Percentiles rank a stretch among this genome's conserved stretches.
phyloP scores from a whole-genome alignment of 2,329 filamentous ascomycete species.

The Kalaharituber pfeilii region DNA sequence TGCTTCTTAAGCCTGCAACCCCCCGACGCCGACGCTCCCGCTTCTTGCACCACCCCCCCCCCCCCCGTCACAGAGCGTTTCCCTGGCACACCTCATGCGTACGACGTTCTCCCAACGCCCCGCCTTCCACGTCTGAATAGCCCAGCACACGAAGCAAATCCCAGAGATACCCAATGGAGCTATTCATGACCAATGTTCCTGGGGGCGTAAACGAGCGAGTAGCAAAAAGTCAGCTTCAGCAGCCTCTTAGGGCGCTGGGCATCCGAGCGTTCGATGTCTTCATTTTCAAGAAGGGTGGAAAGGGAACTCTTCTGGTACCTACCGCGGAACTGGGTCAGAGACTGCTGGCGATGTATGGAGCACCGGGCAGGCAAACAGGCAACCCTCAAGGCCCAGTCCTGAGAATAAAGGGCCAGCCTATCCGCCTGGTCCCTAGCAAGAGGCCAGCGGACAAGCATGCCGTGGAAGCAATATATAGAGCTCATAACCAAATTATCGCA shows the following conservation, averaged over 20 bases:
- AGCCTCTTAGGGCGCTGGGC: conserved; percentile 3
- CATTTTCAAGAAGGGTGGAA: not conserved
- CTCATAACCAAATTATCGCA: conserved; percentile 22
- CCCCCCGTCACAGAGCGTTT: too few relatives aligned
- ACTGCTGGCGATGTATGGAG: conserved; percentile 10
- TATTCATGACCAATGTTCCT: conserved; percentile 13
- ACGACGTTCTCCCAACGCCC: too few relatives aligned
- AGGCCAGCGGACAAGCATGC: conserved; percentile 26
- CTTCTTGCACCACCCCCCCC: too few relatives aligned
- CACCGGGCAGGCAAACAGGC: not conserved
- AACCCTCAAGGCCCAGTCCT: conserved; percentile 6
- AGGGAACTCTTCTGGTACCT: conserved; percentile 10
- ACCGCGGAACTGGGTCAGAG: conserved; percentile 8
- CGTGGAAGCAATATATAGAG: conserved; percentile 26
- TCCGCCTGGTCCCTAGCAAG: conserved; percentile 26
- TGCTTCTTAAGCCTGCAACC: too few relatives aligned
- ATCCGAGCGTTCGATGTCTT: conserved; percentile 6
- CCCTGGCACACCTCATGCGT: too few relatives aligned
- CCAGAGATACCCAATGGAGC: conserved; percentile 13
- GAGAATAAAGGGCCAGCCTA: conserved; percentile 14
- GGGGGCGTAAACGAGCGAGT: conserved; percentile 5
- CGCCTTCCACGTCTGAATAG: too few relatives aligned
- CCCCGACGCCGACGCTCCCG: too few relatives aligned
- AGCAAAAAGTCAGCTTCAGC: conserved; percentile 7
- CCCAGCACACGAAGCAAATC: too few relatives aligned